Evolutionary conservation across 106 monocot species (phyloP).

Genomic region (Acanthochlamys bracteata): DNA sequence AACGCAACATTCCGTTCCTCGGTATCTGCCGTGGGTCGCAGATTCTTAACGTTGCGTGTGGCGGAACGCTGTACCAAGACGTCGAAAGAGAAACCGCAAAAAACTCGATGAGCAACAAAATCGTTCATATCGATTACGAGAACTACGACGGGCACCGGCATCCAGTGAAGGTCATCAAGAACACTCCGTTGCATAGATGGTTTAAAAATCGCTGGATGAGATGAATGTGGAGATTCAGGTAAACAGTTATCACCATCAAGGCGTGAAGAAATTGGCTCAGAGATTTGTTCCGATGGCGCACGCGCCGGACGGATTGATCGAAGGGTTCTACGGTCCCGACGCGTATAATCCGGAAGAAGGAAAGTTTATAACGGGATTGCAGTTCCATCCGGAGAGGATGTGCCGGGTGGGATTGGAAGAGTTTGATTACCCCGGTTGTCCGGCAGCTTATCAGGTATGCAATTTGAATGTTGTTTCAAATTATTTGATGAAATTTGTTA

Average conservation of each 20-base stretch:
- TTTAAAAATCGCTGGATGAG: slow-evolving; percentile 39
- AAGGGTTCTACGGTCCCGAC: slow-evolving; percentile 80
- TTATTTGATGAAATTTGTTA: no score
- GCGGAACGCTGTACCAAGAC: slow-evolving; percentile 73
- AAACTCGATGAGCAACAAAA: background rate
- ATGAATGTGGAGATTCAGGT: slow-evolving; percentile 50
- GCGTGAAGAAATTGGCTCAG: slow-evolving; percentile 66
- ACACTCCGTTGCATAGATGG: slow-evolving; percentile 55
- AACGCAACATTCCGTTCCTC: slow-evolving; percentile 77
- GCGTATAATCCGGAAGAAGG: slow-evolving; percentile 67
- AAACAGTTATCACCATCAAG: slow-evolving; percentile 98
- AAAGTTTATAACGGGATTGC: slow-evolving; percentile 75
- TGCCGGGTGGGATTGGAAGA: no score
- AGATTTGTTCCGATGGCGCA: slow-evolving; percentile 77
- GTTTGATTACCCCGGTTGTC: slow-evolving; percentile 45
- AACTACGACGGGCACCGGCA: slow-evolving; percentile 86
- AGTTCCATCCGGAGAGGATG: slow-evolving; percentile 96
- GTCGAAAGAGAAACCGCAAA: slow-evolving; percentile 44
- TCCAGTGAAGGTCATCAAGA: slow-evolving; percentile 33
- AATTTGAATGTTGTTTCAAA: no score
- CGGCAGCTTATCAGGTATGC: slow-evolving; percentile 69
- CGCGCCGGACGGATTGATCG: slow-evolving; percentile 62
- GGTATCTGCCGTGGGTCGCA: slow-evolving; percentile 96
- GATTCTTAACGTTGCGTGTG: slow-evolving; percentile 86
- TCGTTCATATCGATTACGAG: slow-evolving; percentile 60